Percentiles rank a stretch among this genome's conserved stretches.
phyloP scores from a whole-genome alignment of 176 grass and related monocot species.

The Carex myosuroides region DNA sequence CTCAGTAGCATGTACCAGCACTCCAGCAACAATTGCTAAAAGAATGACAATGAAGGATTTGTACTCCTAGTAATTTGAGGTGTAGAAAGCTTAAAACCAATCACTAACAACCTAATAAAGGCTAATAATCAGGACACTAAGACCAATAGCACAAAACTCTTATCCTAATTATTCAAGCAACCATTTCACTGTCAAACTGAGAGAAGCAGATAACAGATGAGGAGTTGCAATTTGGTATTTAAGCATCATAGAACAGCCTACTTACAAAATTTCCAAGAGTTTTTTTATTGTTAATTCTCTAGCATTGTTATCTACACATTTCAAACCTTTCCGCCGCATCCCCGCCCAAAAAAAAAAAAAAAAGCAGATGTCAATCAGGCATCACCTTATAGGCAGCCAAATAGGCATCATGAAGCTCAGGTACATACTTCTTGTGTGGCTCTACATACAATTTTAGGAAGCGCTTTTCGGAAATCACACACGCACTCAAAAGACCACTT shows the following conservation, averaged over 20 bases:
- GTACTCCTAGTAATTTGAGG: not conserved
- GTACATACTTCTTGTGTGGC: not conserved
- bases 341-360: not conserved
- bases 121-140: not conserved
- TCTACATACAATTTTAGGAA: not conserved
- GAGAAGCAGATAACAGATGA: not conserved
- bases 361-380: not conserved
- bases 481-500: not conserved
- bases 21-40: not conserved
- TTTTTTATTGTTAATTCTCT: not conserved
- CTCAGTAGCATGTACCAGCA: not conserved
- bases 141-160: not conserved
- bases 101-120: not conserved
- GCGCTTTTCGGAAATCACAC: not conserved
- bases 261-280: not conserved
- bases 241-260: not conserved
- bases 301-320: not conserved
- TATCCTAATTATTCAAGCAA: not conserved
- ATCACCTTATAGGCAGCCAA: not conserved
- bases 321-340: not conserved
- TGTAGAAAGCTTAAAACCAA: not conserved
- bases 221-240: not conserved
- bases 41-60: not conserved
- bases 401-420: not conserved
- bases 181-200: not conserved